Conservation (phyloP, 495 filamentous ascomycete species). For the Xylaria palmicola region DNA sequence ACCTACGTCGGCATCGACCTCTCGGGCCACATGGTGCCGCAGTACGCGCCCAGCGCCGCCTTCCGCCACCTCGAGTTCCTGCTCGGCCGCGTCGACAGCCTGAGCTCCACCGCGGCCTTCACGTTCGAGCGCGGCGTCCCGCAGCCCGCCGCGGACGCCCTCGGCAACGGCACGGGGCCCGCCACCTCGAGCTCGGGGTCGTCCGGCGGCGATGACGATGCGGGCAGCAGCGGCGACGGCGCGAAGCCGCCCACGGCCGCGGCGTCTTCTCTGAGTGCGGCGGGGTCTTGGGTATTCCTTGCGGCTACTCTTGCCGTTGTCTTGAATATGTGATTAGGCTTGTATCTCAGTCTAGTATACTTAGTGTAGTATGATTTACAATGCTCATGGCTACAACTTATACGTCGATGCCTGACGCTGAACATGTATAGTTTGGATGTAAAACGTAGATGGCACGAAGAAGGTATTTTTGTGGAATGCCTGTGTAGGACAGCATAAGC, state of each 20-base stretch:
- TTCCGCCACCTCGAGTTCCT: conserved; percentile 41
- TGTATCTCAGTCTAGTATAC: too few species aligned
- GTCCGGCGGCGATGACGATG: background rate
- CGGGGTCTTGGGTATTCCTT: background rate
- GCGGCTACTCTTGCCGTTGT: background rate
- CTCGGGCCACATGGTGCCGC: conserved; percentile 36
- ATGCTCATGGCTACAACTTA: too few species aligned
- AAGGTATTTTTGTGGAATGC: too few species aligned
- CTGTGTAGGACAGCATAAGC: too few species aligned
- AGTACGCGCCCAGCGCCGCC: conserved; percentile 35
- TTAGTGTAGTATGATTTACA: too few species aligned
- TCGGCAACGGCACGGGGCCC: conserved; percentile 34
- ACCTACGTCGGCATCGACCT: conserved; percentile 36
- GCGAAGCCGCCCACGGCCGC: background rate
- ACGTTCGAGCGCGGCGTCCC: conserved; percentile 26
- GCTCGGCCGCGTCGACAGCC: conserved; percentile 33
- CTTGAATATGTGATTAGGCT: conserved; percentile 4
- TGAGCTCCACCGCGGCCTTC: conserved; percentile 32
- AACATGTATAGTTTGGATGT: too few species aligned
- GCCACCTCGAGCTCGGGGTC: conserved; percentile 7
- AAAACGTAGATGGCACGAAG: too few species aligned
- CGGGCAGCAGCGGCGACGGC: background rate
- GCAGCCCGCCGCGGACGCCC: conserved; percentile 18
- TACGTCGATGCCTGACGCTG: too few species aligned
- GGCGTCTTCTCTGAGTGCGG: background rate